Conservation (phyloP, 371 early-diverging fungal species). For the Catenaria anguillulae region DNA sequence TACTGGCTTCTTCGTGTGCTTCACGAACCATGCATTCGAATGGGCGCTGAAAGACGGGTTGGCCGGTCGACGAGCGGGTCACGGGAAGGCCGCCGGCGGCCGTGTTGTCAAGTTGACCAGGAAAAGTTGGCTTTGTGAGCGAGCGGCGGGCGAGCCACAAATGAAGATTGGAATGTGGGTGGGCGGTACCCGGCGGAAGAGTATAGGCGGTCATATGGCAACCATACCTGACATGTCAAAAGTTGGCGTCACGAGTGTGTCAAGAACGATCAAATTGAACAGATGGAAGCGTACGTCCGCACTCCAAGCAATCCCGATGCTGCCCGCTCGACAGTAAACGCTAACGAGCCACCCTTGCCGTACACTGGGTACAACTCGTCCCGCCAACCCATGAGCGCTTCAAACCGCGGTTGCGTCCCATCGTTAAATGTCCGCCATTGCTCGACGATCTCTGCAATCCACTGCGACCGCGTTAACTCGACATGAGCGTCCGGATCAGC, state of each 20-base stretch:
- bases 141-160: conserved; percentile 80
- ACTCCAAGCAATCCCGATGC: conserved; percentile 64
- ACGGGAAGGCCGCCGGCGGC: conserved; percentile 78
- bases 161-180: conserved; percentile 20
- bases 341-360: conserved; percentile 26
- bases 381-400: conserved; percentile 40
- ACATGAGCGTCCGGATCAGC: too few species aligned
- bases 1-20: conserved; percentile 76
- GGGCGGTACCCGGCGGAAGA: conserved; percentile 14
- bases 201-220: conserved; percentile 63
- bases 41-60: conserved; percentile 25
- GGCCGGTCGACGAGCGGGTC: too few species aligned
- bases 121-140: conserved; percentile 66
- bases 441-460: neutral
- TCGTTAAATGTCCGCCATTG: neutral
- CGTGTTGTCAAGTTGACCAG: conserved; percentile 69
- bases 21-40: conserved; percentile 63
- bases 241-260: neutral
- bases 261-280: conserved; percentile 10
- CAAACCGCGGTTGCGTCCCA: too few species aligned
- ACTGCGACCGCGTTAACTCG: neutral
- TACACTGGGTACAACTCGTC: conserved; percentile 70
- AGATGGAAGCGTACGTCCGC: conserved; percentile 51
- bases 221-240: too few species aligned
- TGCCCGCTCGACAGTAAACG: conserved; percentile 63